Base-by-base conservation (phyloP, 2,329 filamentous ascomycete species). In the Fusarium pseudograminearum region DNA sequence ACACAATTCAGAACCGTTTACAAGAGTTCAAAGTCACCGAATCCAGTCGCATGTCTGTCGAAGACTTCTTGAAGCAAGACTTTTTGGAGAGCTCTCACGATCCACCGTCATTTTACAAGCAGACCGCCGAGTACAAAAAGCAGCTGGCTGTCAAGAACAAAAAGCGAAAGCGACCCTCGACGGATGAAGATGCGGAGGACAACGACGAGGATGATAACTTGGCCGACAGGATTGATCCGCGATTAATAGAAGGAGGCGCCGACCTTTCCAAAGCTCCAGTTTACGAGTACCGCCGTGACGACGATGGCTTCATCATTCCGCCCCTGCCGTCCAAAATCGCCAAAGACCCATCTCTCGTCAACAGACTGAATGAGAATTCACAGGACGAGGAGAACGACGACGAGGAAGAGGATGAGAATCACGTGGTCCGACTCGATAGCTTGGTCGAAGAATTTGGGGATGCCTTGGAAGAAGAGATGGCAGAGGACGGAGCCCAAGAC, bases 1-100 rank as follows among this genome's bases (percentile, higher is more conserved):
- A 93, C 65, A 99, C 96, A 10, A 93, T 99, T 64, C 92, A 94
- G 75, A 93, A 95, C 77, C 93, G 96, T 66, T 83, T 99, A 12
- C 90, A 94, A 70, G 96, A 99, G 77, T 99, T 98, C 81, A 93
- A 93, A 69, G 87, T 90, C 33, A 97, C 95, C 0, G 91, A 93
- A 67, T 94, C 91, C 65, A 93, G 93, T 70, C 88, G 89, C 52
- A 86, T 98, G 79, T 96, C 93, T 0, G 92, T 99, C 22, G 91
- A 94, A 66, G 91, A 98, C 74, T 97, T 97, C 74, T 85, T 92
- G 48, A 87, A 89, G 67, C 84, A 88, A 52, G 90, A 91, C 61
- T 90, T 92, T 65, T 79, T 94, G 22, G 92, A 94, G 73, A 90
- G 90, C 26, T 84, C 83, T 2, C 90, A 93, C 68, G 93, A 97